Conservation (phyloP, 257 asterid species). For the Voacanga thouarsii region DNA sequence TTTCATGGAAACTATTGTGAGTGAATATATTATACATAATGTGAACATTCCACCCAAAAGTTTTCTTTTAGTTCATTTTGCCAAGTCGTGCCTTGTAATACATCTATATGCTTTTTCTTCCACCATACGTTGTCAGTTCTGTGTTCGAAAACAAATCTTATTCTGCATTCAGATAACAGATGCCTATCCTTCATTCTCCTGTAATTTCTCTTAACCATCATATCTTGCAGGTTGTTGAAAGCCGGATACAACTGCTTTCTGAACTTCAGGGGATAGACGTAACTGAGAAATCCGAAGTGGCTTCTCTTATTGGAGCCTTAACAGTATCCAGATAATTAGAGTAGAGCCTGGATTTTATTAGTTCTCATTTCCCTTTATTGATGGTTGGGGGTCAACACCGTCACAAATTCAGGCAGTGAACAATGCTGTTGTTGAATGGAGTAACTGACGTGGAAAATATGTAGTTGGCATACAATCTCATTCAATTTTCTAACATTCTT, state of each 20-base stretch:
- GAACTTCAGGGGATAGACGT: conserved; percentile 56
- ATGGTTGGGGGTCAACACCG: background rate
- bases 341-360: background rate
- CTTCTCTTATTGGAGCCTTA: conserved; percentile 50
- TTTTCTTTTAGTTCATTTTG: background rate
- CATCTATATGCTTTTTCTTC: background rate
- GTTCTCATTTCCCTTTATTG: background rate
- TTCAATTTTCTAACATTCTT: conserved; percentile 5
- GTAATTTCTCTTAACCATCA: background rate
- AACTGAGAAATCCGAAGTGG: conserved; percentile 50
- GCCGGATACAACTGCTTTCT: conserved; percentile 62
- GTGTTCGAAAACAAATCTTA: background rate
- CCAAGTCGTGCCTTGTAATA: background rate
- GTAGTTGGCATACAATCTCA: background rate
- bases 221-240: conserved; percentile 78
- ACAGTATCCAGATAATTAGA: conserved; percentile 58
- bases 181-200: background rate
- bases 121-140: background rate
- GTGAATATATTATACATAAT: no score
- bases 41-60: no score
- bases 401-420: background rate
- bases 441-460: no score
- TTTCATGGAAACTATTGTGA: background rate
- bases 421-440: background rate
- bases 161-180: background rate